phyloP scores from a whole-genome alignment of 83 land plant species.

The Picea abies region DNA sequence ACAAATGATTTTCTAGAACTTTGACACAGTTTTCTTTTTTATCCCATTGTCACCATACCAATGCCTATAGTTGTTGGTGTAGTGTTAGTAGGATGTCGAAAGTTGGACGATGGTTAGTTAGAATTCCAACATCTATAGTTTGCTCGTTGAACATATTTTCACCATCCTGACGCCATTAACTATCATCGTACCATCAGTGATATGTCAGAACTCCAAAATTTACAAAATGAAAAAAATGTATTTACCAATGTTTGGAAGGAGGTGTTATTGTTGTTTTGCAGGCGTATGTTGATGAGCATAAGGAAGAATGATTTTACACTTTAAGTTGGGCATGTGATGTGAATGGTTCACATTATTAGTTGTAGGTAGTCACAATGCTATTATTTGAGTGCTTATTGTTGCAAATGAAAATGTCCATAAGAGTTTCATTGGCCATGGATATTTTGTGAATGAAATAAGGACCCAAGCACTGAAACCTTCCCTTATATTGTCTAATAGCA shows the following conservation, averaged over 20 bases:
- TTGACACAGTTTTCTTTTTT: no score
- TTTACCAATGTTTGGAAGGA: conserved; percentile 90
- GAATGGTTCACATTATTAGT: conserved; percentile 65
- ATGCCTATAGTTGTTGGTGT: no score
- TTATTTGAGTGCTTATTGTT: conserved; percentile 81
- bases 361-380: conserved; percentile 90
- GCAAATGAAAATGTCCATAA: conserved; percentile 79
- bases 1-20: no score
- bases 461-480: conserved; percentile 89
- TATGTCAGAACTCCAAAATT: no score
- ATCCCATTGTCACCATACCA: no score
- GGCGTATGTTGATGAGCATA: conserved; percentile 82
- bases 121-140: no score
- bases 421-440: conserved; percentile 98
- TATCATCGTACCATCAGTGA: no score
- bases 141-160: no score
- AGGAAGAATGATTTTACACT: conserved; percentile 94
- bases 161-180: no score
- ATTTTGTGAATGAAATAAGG: conserved; percentile 93
- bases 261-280: conserved; percentile 85
- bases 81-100: no score
- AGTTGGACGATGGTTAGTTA: no score
- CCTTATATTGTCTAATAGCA: conserved; percentile 90
- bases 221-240: not conserved
- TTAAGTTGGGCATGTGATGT: conserved; percentile 91